These are phyloP conservation scores for Amanita muscaria DNA, from an alignment of 768 basidiomycete species.

Conservation along the genomic window DNA sequence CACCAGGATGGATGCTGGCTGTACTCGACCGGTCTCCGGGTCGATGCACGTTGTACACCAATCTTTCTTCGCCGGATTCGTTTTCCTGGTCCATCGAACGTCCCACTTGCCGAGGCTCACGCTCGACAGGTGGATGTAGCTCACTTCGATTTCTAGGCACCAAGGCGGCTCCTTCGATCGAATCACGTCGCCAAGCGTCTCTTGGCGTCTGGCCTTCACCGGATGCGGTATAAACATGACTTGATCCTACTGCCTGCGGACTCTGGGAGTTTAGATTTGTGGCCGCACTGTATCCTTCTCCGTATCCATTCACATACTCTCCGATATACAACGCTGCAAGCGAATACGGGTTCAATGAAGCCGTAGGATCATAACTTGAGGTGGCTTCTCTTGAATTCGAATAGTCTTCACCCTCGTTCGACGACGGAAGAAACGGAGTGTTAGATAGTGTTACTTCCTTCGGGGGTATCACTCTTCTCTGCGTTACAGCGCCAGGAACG, in stretches of 20 bases:
- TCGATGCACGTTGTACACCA: conserved; percentile 2
- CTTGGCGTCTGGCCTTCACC: conserved; percentile 4
- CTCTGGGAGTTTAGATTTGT: background rate
- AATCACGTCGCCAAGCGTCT: background rate
- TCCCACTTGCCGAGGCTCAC: background rate
- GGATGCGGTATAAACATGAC: background rate
- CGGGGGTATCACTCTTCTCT: conserved; percentile 3
- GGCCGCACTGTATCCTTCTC: conserved; percentile 16
- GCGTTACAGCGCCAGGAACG: conserved; percentile 4
- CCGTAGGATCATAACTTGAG: background rate
- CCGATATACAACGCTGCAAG: conserved; percentile 16
- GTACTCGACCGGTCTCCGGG: background rate
- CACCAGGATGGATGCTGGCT: background rate
- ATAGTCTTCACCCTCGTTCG: background rate
- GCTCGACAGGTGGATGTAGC: background rate
- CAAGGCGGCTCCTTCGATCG: background rate
- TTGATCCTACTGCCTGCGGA: background rate
- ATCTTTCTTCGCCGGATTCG: conserved; percentile 4
- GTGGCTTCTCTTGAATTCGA: background rate
- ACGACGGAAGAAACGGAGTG: background rate
- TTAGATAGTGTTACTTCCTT: conserved; percentile 5
- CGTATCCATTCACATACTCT: conserved; percentile 20
- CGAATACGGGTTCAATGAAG: conserved; percentile 16
- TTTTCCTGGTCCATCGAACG: background rate
- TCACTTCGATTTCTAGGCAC: background rate